Evolutionary conservation across 2,329 filamentous ascomycete species (phyloP).

Genomic region (Stagonosporopsis rhizophila): DNA sequence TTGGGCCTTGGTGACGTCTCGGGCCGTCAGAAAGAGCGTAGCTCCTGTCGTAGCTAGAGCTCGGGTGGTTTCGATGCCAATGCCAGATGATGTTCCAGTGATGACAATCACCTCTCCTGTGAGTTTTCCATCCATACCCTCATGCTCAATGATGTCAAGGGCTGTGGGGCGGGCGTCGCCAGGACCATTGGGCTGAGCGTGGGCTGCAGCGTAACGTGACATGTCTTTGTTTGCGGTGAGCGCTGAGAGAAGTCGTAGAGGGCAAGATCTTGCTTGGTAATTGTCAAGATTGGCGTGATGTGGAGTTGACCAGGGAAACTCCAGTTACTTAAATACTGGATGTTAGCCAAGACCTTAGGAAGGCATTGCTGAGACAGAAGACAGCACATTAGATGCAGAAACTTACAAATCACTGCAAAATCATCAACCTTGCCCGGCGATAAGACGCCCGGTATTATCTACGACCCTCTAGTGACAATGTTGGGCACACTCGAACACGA

Average conservation of each 20-base stretch:
- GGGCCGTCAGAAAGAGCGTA: slow-evolving; percentile 52
- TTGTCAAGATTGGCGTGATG: neutral
- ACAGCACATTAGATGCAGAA: too few relatives aligned
- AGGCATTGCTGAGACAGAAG: too few relatives aligned
- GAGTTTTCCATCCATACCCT: slow-evolving; percentile 43
- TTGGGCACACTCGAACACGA: too few relatives aligned
- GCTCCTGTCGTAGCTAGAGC: slow-evolving; percentile 56
- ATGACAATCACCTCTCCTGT: slow-evolving; percentile 33
- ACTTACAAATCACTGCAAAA: too few relatives aligned
- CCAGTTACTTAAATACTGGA: too few relatives aligned
- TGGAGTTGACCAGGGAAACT: neutral
- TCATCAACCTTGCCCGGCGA: too few relatives aligned
- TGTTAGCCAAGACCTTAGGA: too few relatives aligned
- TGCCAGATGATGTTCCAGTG: slow-evolving; percentile 38
- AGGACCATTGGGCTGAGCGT: slow-evolving; percentile 32
- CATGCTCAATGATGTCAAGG: slow-evolving; percentile 50
- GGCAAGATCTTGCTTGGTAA: too few relatives aligned
- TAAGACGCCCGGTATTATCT: too few relatives aligned
- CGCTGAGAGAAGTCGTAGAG: neutral
- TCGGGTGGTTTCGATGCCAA: slow-evolving; percentile 38
- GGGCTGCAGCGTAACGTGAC: slow-evolving; percentile 1
- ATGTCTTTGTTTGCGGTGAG: neutral
- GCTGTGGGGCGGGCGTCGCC: slow-evolving; percentile 54
- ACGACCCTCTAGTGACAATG: too few relatives aligned
- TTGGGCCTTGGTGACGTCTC: slow-evolving; percentile 53